A percentile compares a stretch with the other conserved stretches of the same genome.
Conservation (phyloP, 345 rosid genomes). For the Linum tenue region DNA sequence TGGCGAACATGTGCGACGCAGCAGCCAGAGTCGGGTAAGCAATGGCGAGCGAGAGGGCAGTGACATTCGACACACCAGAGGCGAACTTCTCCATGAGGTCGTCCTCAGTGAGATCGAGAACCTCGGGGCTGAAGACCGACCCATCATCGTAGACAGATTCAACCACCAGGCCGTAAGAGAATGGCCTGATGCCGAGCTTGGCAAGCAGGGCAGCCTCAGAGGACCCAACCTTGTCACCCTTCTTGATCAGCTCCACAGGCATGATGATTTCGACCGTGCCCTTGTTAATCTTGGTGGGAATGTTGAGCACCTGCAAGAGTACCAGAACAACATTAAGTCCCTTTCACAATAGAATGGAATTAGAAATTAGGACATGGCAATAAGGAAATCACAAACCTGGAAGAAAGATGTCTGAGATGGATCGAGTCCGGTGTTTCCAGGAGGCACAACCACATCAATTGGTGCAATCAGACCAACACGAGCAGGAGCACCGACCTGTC, state of each 20-base stretch:
- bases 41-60: slow-evolving; percentile 13
- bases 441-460: slow-evolving; percentile 5
- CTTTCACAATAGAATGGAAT: background rate
- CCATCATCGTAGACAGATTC: slow-evolving; percentile 14
- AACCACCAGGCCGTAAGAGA: slow-evolving; percentile 21
- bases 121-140: slow-evolving; percentile 22
- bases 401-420: slow-evolving; percentile 1
- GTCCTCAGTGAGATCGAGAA: slow-evolving; percentile 22
- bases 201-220: slow-evolving; percentile 23
- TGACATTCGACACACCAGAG: slow-evolving; percentile 10
- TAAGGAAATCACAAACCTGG: background rate
- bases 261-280: slow-evolving; percentile 22
- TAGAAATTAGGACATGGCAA: background rate
- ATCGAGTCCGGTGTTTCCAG: slow-evolving; percentile 3
- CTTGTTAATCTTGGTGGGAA: slow-evolving; percentile 12
- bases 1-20: slow-evolving; percentile 15
- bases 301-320: background rate
- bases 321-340: background rate
- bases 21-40: slow-evolving; percentile 19
- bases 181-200: slow-evolving; percentile 24
- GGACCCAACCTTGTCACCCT: slow-evolving; percentile 26
- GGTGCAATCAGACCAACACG: slow-evolving; percentile 8
- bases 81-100: slow-evolving; percentile 17
- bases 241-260: slow-evolving; percentile 19
- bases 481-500: slow-evolving; percentile 3